phyloP scores from a whole-genome alignment of 257 asterid species.

The Leptodermis oblonga region DNA sequence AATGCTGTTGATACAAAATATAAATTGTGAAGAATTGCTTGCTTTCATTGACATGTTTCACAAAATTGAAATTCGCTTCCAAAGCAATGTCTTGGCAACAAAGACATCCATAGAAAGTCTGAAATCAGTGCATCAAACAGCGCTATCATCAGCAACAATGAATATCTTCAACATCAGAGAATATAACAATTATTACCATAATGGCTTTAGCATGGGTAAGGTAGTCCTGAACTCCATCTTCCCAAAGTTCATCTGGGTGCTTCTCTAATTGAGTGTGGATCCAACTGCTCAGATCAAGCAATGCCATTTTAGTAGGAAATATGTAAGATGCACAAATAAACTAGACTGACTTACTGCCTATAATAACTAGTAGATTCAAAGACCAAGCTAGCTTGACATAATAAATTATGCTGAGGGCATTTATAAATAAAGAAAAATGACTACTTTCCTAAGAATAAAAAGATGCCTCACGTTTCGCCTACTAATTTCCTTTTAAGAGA shows the following conservation, averaged over 20 bases:
- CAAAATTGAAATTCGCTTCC: background rate
- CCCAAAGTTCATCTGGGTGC: conserved; percentile 99
- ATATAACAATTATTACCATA: conserved; percentile 47
- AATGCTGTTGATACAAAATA: background rate
- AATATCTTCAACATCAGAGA: conserved; percentile 13
- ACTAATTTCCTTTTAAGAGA: background rate
- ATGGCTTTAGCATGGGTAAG: conserved; percentile 70
- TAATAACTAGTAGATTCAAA: background rate
- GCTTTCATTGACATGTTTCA: background rate
- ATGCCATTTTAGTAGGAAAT: background rate
- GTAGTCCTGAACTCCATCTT: conserved; percentile 89
- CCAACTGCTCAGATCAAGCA: conserved; percentile 64
- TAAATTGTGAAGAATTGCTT: background rate
- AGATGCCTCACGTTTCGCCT: background rate
- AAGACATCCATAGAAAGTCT: background rate
- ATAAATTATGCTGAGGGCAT: background rate
- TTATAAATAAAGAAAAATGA: background rate
- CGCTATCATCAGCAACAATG: conserved; percentile 2
- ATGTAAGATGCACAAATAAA: background rate
- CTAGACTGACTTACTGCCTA: background rate
- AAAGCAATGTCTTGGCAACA: background rate
- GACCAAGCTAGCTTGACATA: background rate
- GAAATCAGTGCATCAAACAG: background rate
- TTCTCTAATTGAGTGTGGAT: conserved; percentile 68
- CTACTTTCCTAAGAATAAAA: background rate